Evolutionary conservation across 352 stramenopile genomes (phyloP).

Genomic region (Phytophthora quininea): DNA sequence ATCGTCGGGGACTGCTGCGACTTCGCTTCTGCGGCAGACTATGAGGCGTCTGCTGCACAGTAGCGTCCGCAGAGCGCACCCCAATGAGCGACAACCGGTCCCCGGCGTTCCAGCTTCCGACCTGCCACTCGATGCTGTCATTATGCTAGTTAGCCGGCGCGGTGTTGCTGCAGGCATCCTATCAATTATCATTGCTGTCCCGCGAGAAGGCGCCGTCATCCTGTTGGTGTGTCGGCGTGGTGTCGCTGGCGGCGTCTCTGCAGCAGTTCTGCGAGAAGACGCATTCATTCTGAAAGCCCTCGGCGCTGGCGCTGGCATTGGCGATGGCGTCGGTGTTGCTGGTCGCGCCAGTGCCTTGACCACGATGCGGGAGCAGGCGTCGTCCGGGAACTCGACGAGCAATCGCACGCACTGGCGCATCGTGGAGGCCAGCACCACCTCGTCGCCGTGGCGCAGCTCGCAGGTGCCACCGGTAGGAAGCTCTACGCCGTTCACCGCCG

Average conservation of each 20-base stretch:
- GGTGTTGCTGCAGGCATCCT: too few relatives aligned
- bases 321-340: background rate
- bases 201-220: slow-evolving; percentile 19
- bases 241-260: too few relatives aligned
- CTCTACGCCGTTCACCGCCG: slow-evolving; percentile 74
- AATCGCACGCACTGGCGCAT: slow-evolving; percentile 71
- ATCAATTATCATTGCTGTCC: slow-evolving; percentile 17
- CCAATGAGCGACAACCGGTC: slow-evolving; percentile 17
- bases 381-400: slow-evolving; percentile 51
- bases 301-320: too few relatives aligned
- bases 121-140: too few relatives aligned
- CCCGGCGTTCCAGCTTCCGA: background rate
- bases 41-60: slow-evolving; percentile 20
- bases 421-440: slow-evolving; percentile 68
- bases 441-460: slow-evolving; percentile 71
- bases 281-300: too few relatives aligned
- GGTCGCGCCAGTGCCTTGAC: slow-evolving; percentile 39
- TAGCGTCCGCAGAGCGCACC: slow-evolving; percentile 19
- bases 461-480: slow-evolving; percentile 55
- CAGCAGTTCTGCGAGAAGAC: too few relatives aligned
- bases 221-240: background rate
- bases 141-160: too few relatives aligned
- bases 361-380: slow-evolving; percentile 44
- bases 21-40: slow-evolving; percentile 34
- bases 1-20: slow-evolving; percentile 27